phyloP scores from a whole-genome alignment of 139 green algal species.

The Micractinium conductrix region DNA sequence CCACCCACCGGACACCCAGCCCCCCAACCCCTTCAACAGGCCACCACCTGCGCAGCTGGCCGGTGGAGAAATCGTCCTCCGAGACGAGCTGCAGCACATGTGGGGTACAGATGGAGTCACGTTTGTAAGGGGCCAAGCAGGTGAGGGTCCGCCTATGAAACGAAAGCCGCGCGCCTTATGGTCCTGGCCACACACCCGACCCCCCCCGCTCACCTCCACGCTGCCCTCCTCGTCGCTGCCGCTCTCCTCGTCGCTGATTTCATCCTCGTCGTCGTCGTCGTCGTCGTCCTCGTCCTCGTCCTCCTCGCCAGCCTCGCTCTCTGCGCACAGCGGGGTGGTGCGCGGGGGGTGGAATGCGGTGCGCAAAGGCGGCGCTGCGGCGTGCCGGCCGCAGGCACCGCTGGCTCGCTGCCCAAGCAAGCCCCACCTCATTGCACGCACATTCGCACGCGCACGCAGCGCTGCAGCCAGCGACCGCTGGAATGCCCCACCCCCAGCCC shows the following conservation, averaged over 20 bases:
- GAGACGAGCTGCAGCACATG: conserved; percentile 47
- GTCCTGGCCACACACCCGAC: conserved; percentile 35
- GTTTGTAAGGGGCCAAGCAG: too few species aligned
- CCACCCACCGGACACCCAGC: background rate
- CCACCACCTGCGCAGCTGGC: background rate
- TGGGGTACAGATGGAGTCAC: too few species aligned
- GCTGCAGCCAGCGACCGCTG: too few species aligned
- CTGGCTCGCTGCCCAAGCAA: too few species aligned
- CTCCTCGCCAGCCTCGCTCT: background rate
- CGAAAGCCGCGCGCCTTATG: too few species aligned
- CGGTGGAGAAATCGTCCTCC: conserved; percentile 40
- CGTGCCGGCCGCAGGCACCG: too few species aligned
- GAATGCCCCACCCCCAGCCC: too few species aligned
- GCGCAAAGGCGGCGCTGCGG: background rate
- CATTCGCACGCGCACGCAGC: too few species aligned
- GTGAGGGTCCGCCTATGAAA: too few species aligned
- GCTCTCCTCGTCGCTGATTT: conserved; percentile 1
- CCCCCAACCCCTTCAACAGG: background rate
- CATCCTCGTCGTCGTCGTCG: background rate
- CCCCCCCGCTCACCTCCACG: conserved; percentile 8
- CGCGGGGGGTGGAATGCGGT: too few species aligned
- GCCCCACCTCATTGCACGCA: too few species aligned
- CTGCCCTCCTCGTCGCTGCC: background rate
- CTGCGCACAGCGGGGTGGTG: background rate
- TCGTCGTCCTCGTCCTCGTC: conserved; percentile 20